Base-by-base conservation (phyloP, 2,329 filamentous ascomycete species). In the Paecilomyces formosus region DNA sequence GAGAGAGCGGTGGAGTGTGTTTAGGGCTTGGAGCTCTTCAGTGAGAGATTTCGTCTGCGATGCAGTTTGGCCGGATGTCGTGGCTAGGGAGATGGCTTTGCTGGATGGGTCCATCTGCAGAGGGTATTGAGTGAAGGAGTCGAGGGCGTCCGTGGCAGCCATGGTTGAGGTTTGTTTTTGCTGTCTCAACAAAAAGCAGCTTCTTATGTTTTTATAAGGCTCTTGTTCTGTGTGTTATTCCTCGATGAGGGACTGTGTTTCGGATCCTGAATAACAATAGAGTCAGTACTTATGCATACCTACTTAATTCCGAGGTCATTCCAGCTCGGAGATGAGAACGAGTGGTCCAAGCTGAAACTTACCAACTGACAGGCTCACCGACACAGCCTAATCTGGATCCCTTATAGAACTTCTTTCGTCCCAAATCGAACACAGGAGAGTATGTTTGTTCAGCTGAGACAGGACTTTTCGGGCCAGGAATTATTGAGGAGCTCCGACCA, bases 81-180 rank as follows among this genome's bases (percentile, higher is more conserved):
- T 62, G 59, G 79, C 72, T 21, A 80, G 75, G 62, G 81, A 79
- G 71, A 97, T 81, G 66, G 86, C 80, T 79, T 96, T 96, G 70
- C 88, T 88, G 65, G 85, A 75, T n/a, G 90, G 85, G 79, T 97
- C 89, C 74, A 97, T 83, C 62, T 85, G 80, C 56, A 99, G 81
- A 39, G 91, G 89, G 70, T 96, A 86, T 67, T 91, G 85, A 66
- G 86, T 89, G 82, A 93, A 97, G 66, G 70, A 57, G 57, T 75
- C 72, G 57, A 74, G 58, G n/a, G 58, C 57, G 55, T 45, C 66
- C 63, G 63, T 64, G 56, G 62, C 65, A 54, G 67, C 62, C 68
- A 71, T 72, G 61, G 60, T 31, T 66, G 57, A 11, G 1, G 5
- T n/a, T 45, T 15, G 1, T 31, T 9, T 31, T 31, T 11, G 30